These are phyloP conservation scores for Erodium texanum DNA, from an alignment of 441 rosid genomes.

Conservation along the genomic window DNA sequence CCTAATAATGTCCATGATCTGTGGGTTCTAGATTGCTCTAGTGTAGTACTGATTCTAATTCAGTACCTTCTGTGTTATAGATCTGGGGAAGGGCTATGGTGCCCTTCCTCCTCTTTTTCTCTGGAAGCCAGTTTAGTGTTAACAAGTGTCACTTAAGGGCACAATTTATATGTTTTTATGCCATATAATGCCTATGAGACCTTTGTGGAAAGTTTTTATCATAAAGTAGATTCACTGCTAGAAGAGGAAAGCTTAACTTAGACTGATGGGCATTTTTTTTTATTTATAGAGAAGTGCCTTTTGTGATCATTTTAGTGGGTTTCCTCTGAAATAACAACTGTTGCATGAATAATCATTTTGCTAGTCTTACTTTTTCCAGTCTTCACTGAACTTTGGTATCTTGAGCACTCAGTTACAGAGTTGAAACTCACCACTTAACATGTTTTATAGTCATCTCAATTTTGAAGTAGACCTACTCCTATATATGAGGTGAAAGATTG, in stretches of 20 bases:
- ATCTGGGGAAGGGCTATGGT: not conserved
- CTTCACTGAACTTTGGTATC: too few relatives aligned
- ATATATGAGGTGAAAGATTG: too few relatives aligned
- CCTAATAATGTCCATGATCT: not conserved
- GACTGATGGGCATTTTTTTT: not conserved
- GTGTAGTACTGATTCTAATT: not conserved
- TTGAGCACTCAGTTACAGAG: too few relatives aligned
- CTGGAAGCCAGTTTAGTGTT: not conserved
- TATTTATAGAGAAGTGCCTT: not conserved
- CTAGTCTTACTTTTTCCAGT: too few relatives aligned
- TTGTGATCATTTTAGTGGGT: not conserved
- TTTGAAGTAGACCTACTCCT: too few relatives aligned
- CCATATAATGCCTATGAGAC: not conserved
- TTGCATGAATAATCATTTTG: not conserved
- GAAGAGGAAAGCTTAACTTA: not conserved
- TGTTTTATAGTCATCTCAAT: too few relatives aligned
- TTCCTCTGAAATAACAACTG: not conserved
- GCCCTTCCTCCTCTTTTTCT: not conserved
- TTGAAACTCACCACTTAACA: too few relatives aligned
- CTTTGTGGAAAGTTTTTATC: not conserved
- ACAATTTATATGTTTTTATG: constrained; percentile 2
- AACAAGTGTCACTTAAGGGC: constrained; percentile 14
- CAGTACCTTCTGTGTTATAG: not conserved
- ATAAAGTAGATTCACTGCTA: not conserved
- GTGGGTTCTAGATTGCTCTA: too few relatives aligned